Evolutionary conservation across 148 eudicot genomes (phyloP).

Genomic region (Drosera capensis): DNA sequence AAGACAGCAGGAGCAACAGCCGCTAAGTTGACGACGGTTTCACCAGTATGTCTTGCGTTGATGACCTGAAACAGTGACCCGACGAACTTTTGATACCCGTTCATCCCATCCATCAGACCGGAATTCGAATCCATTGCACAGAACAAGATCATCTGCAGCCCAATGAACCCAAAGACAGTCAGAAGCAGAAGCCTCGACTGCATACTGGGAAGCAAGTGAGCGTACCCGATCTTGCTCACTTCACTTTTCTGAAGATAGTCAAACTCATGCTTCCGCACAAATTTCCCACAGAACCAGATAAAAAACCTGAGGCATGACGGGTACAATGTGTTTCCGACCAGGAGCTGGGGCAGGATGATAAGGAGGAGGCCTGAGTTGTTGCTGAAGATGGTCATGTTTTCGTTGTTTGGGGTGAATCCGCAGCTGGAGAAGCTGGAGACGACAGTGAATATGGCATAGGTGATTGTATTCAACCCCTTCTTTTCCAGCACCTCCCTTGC

Average conservation of each 20-base stretch:
- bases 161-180: slow-evolving; percentile 25
- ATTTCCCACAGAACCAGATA: slow-evolving; percentile 25
- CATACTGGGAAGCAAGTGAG: slow-evolving; percentile 21
- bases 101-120: slow-evolving; percentile 22
- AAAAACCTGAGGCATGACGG: slow-evolving; percentile 20
- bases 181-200: slow-evolving; percentile 12
- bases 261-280: slow-evolving; percentile 21
- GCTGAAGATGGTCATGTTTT: slow-evolving; percentile 50
- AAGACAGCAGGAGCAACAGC: slow-evolving; percentile 29
- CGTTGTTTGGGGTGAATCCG: slow-evolving; percentile 62
- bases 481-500: slow-evolving; percentile 26
- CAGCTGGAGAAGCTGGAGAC: slow-evolving; percentile 57
- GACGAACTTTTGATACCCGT: slow-evolving; percentile 27
- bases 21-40: slow-evolving; percentile 41
- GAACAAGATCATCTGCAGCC: slow-evolving; percentile 20
- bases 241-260: slow-evolving; percentile 20
- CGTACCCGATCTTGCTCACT: slow-evolving; percentile 17
- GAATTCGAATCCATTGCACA: slow-evolving; percentile 37
- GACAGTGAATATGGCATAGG: slow-evolving; percentile 31
- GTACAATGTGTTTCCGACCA: slow-evolving; percentile 50
- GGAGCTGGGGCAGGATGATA: slow-evolving; percentile 40
- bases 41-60: slow-evolving; percentile 46
- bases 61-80: slow-evolving; percentile 28
- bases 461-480: slow-evolving; percentile 26
- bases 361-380: slow-evolving; percentile 49